Base-by-base conservation (phyloP, 2,329 filamentous ascomycete species). In the Xylariomycetidae sp. region DNA sequence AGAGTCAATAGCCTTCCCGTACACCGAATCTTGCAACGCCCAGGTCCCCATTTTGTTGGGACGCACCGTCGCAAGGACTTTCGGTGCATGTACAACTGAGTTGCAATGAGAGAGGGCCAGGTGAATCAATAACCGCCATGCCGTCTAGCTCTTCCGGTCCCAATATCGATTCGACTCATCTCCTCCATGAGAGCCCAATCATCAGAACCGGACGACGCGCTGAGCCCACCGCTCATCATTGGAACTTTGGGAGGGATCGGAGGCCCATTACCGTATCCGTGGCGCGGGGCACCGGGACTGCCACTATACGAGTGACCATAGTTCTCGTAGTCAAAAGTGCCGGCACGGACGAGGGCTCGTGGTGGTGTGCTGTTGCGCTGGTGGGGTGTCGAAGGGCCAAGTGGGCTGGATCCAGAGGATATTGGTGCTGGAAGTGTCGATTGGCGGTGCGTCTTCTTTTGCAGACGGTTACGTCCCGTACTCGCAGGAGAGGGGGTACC, bases 171-270 rank as follows among this genome's bases (percentile, higher is more conserved):
- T 30, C 68, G 67, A 48, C 72, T 78, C 69, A 89, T 74, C 61
- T 89, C 85, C 42, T 86, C 69, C 58, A 83, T 73, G 33, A 89
- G 61, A 14, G 81, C 76, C 58, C 70, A 68, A 42, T 75, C 66
- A 36, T 70, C 70, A 16, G 61, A 57, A 12, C 56, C 61, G 32
- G 57, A 62, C 3, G 42, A 17, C 12, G 51, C 42, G 2, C 46
- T 51, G 30, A 57, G 43, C 18, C 49, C 53, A 19, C 63, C 67
- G 41, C 64, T 70, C 63, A 67, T 71, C 46, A 48, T 58, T 1
- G 82, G 80, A 7, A 86, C 64, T 59, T 87, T 87, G n/a, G 80
- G 80, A 4, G 83, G 82, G 30, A 85, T 71, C 0, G 79, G 76
- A 10, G 82, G 82, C 1, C 63, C 66, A 13, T 56, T 62, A 6